Conservation (phyloP, 139 green algal genomes). For the Chlamydomonas sphaeroides region DNA sequence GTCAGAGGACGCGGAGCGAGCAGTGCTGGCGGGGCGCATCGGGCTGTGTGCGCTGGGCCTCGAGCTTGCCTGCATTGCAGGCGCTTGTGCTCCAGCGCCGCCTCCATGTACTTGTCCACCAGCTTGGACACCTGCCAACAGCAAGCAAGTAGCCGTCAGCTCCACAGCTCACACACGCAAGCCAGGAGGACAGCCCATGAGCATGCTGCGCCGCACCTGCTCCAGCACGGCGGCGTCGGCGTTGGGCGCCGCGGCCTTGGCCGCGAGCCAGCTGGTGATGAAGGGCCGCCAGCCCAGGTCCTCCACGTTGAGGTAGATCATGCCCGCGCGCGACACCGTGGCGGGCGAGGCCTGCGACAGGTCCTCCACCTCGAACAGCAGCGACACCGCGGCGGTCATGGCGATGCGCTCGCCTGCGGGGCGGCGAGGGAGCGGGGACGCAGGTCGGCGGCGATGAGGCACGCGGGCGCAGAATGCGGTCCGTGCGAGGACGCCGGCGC, state of each 20-base stretch:
- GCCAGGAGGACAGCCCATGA: too few species aligned
- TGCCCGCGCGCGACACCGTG: constrained; percentile 77
- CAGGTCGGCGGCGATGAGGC: too few species aligned
- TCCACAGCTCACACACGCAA: too few species aligned
- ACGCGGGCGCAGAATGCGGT: too few species aligned
- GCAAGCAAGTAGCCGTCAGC: too few species aligned
- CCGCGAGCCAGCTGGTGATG: constrained; percentile 74
- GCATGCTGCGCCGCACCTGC: background rate
- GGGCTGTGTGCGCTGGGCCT: too few species aligned
- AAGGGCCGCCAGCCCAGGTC: constrained; percentile 83
- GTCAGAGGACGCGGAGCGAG: too few species aligned
- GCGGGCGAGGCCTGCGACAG: constrained; percentile 78
- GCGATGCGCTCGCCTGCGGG: constrained; percentile 82
- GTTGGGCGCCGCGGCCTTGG: constrained; percentile 42
- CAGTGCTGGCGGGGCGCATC: too few species aligned
- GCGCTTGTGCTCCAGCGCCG: constrained; percentile 74
- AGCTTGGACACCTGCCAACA: constrained; percentile 55
- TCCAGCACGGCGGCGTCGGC: constrained; percentile 53
- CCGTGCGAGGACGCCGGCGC: too few species aligned
- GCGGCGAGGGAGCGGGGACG: background rate
- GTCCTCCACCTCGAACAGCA: constrained; percentile 90
- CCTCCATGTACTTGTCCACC: constrained; percentile 84
- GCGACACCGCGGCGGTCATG: constrained; percentile 76
- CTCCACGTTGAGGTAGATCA: constrained; percentile 90
- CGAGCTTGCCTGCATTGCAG: constrained; percentile 64